phyloP scores from a whole-genome alignment of 1,284 basidiomycete genomes.

The Volvariella volvacea region DNA sequence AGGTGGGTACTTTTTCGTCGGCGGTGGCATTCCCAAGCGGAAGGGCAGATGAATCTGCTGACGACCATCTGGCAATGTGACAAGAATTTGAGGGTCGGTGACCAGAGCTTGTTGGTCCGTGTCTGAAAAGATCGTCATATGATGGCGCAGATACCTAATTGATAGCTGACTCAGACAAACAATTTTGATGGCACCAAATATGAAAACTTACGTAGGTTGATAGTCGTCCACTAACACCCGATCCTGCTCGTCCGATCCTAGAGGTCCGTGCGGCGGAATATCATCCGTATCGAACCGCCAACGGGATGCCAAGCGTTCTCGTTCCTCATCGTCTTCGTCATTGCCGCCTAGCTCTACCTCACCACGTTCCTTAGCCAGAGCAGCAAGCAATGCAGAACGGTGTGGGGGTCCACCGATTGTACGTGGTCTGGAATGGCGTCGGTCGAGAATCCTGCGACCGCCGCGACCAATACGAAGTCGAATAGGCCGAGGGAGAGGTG shows the following conservation, averaged over 20 bases:
- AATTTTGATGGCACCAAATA: not conserved
- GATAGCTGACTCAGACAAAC: constrained; percentile 7
- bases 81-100: constrained; percentile 25
- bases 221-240: constrained; percentile 67
- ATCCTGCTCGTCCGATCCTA: constrained; percentile 64
- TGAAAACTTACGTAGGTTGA: constrained; percentile 42
- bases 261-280: constrained; percentile 44
- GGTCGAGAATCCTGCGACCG: constrained; percentile 75
- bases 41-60: constrained; percentile 29
- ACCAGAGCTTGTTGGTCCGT: constrained; percentile 25
- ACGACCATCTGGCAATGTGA: constrained; percentile 25
- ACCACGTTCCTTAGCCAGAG: constrained; percentile 17
- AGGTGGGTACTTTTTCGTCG: constrained; percentile 26
- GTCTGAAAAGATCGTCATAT: constrained; percentile 40
- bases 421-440: constrained; percentile 40
- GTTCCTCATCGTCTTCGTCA: constrained; percentile 33
- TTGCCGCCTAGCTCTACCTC: constrained; percentile 15
- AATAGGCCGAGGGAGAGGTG: constrained; percentile 42
- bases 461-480: constrained; percentile 78
- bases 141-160: constrained; percentile 51
- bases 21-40: constrained; percentile 32
- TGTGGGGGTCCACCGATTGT: constrained; percentile 11
- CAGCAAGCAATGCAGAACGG: constrained; percentile 20
- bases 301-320: constrained; percentile 44
- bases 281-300: constrained; percentile 72